Percentiles rank a stretch among this genome's conserved stretches.
Conservation (phyloP, 2,329 filamentous ascomycete genomes). For the Aureobasidium leucospermi region DNA sequence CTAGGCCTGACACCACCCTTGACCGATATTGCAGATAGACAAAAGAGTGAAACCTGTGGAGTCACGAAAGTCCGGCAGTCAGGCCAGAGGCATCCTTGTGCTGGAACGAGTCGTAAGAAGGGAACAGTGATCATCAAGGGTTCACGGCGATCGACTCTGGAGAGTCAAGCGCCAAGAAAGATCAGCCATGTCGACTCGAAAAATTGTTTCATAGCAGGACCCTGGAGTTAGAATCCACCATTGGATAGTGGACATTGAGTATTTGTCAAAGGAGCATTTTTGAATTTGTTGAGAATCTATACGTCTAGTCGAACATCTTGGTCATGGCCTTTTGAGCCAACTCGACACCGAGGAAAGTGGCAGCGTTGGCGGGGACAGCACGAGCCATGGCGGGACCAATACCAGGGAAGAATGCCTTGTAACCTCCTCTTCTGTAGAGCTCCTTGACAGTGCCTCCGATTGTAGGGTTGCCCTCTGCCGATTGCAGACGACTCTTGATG, state of each 20-base stretch:
- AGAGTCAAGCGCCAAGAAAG: background rate
- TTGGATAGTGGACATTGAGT: background rate
- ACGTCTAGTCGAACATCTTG: slow-evolving; percentile 54
- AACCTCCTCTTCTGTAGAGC: slow-evolving; percentile 74
- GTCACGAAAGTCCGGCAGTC: background rate
- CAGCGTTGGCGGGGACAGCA: slow-evolving; percentile 92
- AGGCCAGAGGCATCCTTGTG: background rate
- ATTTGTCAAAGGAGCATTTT: background rate
- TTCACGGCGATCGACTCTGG: background rate
- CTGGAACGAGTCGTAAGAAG: background rate
- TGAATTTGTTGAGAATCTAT: background rate
- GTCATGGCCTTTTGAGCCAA: slow-evolving; percentile 77
- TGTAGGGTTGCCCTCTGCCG: slow-evolving; percentile 75
- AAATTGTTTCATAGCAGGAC: background rate
- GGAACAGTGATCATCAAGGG: background rate
- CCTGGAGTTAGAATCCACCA: no score
- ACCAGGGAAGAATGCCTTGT: slow-evolving; percentile 94
- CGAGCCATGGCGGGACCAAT: slow-evolving; percentile 87
- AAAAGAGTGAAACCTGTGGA: background rate
- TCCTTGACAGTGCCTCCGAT: slow-evolving; percentile 72
- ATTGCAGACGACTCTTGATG: slow-evolving; percentile 89
- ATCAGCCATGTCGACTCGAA: background rate
- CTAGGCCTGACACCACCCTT: background rate
- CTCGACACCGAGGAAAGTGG: slow-evolving; percentile 84
- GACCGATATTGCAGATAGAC: background rate